A percentile compares a stretch with the other conserved stretches of the same genome.
These are phyloP conservation scores for Auricularia heimuer DNA, from an alignment of 768 basidiomycete species.

Conservation along the genomic window DNA sequence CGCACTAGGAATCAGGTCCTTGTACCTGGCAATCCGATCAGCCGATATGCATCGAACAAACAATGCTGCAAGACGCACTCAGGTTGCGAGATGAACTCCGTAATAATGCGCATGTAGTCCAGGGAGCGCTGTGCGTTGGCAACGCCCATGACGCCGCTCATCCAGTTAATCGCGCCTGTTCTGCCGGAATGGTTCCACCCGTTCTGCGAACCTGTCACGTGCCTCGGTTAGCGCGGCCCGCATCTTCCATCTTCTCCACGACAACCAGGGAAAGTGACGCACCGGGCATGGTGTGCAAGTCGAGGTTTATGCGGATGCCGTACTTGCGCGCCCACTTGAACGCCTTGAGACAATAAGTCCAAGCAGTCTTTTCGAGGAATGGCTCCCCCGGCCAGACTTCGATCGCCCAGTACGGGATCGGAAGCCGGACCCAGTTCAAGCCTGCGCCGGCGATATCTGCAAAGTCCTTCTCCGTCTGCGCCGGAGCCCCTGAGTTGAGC, in stretches of 20 bases:
- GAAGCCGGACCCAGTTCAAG: slow-evolving; percentile 73
- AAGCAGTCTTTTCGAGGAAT: slow-evolving; percentile 60
- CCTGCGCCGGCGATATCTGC: slow-evolving; percentile 84
- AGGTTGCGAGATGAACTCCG: slow-evolving; percentile 75
- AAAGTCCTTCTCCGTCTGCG: slow-evolving; percentile 79
- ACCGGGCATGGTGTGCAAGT: slow-evolving; percentile 72
- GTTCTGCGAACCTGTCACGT: slow-evolving; percentile 68
- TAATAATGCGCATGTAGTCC: slow-evolving; percentile 62
- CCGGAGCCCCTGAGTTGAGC: neutral
- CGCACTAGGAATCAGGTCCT: slow-evolving; percentile 3
- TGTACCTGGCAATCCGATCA: neutral
- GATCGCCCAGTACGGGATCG: slow-evolving; percentile 81
- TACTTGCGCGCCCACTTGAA: slow-evolving; percentile 84
- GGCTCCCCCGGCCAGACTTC: slow-evolving; percentile 69
- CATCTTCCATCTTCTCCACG: neutral
- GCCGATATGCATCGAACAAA: neutral
- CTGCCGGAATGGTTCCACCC: slow-evolving; percentile 54
- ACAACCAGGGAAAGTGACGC: slow-evolving; percentile 25
- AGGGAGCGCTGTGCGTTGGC: slow-evolving; percentile 77
- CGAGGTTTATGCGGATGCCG: slow-evolving; percentile 70
- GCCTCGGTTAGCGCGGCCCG: neutral
- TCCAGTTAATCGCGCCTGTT: slow-evolving; percentile 49
- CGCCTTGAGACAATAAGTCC: slow-evolving; percentile 62
- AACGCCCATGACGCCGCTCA: slow-evolving; percentile 75
- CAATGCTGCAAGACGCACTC: slow-evolving; percentile 24